These are phyloP conservation scores for Gracilaria domingensis DNA, from an alignment of 23 red algal species.

Conservation along the genomic window DNA sequence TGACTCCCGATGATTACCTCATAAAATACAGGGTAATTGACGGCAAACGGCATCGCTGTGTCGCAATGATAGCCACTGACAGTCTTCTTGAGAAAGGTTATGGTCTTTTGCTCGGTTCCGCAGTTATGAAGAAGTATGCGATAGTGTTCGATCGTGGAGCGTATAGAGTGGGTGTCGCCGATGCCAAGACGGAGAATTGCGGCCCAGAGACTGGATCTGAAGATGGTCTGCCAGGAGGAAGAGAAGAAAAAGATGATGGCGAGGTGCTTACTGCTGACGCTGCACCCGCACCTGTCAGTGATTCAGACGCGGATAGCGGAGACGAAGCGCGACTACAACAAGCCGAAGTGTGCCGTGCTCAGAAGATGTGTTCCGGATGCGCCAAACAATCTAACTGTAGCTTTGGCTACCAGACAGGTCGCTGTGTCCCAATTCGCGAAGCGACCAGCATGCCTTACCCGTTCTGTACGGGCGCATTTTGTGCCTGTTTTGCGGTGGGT, in stretches of 20 bases:
- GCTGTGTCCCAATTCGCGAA: slow-evolving; percentile 48
- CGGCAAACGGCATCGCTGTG: slow-evolving; percentile 45
- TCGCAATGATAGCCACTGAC: slow-evolving; percentile 71
- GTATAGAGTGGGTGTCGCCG: slow-evolving; percentile 49
- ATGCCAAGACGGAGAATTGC: slow-evolving; percentile 32
- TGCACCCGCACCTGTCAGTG: slow-evolving; percentile 18
- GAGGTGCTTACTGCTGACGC: slow-evolving; percentile 44
- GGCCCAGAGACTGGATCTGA: slow-evolving; percentile 46
- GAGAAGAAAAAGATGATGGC: not conserved
- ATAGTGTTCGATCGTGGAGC: slow-evolving; percentile 51
- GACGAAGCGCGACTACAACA: slow-evolving; percentile 27
- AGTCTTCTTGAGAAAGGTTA: slow-evolving; percentile 38
- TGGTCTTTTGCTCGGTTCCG: slow-evolving; percentile 54
- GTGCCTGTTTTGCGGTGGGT: slow-evolving; percentile 53
- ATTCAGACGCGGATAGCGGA: not conserved
- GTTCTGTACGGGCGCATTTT: slow-evolving; percentile 49
- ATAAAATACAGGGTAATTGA: slow-evolving; percentile 42
- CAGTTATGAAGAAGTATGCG: slow-evolving; percentile 57
- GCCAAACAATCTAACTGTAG: slow-evolving; percentile 33
- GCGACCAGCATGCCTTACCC: slow-evolving; percentile 43
- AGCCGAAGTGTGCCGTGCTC: slow-evolving; percentile 58
- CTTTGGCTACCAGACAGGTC: slow-evolving; percentile 55
- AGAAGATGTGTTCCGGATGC: slow-evolving; percentile 28
- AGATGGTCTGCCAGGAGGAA: slow-evolving; percentile 29
- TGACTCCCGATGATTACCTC: slow-evolving; percentile 66